phyloP scores from a whole-genome alignment of 768 basidiomycete species.

The Macrolepiota albuminosa region DNA sequence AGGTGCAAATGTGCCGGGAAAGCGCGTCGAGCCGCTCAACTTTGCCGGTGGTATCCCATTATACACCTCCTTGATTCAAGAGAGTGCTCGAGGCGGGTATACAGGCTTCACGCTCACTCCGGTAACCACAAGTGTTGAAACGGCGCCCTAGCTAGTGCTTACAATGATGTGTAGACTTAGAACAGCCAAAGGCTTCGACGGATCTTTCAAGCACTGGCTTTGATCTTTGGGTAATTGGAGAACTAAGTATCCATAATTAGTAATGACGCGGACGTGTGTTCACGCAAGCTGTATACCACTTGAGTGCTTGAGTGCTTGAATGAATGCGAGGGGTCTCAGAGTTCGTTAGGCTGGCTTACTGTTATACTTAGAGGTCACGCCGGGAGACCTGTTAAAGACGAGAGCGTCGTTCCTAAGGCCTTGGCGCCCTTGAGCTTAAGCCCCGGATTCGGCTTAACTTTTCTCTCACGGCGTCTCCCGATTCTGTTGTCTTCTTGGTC shows the following conservation, averaged over 20 bases:
- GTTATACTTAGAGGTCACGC: background rate
- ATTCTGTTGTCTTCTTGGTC: background rate
- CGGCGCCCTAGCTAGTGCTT: background rate
- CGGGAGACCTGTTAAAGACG: background rate
- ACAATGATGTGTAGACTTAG: background rate
- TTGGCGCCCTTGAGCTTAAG: no score
- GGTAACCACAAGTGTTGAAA: background rate
- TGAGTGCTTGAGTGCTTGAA: background rate
- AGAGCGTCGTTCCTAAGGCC: no score
- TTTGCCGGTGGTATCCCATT: constrained; percentile 19
- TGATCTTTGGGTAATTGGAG: background rate
- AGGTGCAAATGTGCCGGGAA: constrained; percentile 22
- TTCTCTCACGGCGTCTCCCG: no score
- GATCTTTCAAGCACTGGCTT: background rate
- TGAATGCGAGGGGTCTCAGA: background rate
- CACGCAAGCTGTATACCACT: background rate
- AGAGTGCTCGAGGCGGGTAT: constrained; percentile 17
- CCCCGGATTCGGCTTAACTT: no score
- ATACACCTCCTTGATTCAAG: constrained; percentile 14
- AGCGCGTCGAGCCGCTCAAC: constrained; percentile 16
- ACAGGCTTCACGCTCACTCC: constrained; percentile 8
- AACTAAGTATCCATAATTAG: background rate
- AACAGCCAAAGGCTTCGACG: background rate
- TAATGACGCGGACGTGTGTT: background rate
- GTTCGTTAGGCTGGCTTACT: background rate